Conservation (phyloP, 148 eudicot species). For the Diospyros kaki region DNA sequence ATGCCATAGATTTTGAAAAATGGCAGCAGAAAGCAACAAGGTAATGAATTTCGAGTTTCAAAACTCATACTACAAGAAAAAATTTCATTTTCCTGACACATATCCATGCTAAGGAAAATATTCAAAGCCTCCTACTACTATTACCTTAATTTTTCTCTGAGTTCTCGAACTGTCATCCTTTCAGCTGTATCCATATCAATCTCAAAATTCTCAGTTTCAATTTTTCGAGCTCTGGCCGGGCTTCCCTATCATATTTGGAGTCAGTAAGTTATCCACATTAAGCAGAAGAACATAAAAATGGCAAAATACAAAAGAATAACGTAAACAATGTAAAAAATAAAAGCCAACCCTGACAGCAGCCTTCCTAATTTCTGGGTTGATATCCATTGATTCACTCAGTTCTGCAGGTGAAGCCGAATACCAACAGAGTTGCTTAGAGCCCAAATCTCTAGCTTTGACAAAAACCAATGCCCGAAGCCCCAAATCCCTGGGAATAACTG, state of each 20-base stretch:
- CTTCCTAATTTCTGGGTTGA: conserved; percentile 16
- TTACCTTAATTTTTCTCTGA: conserved; percentile 59
- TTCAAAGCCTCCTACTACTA: not conserved
- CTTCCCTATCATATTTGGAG: conserved; percentile 25
- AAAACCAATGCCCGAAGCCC: conserved; percentile 17
- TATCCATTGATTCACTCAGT: conserved; percentile 14
- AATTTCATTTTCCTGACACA: not conserved
- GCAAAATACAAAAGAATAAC: not conserved
- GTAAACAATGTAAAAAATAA: not conserved
- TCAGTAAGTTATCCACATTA: conserved; percentile 4
- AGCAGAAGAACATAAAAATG: not conserved
- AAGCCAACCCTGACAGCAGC: conserved; percentile 18
- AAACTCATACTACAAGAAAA: not conserved
- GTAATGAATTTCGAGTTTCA: not conserved
- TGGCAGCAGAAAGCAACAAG: not conserved
- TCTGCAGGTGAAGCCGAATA: conserved; percentile 16
- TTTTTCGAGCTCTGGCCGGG: conserved; percentile 15
- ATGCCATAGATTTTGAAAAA: not conserved
- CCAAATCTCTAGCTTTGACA: conserved; percentile 27
- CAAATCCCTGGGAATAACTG: conserved; percentile 30
- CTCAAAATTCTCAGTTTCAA: conserved; percentile 21
- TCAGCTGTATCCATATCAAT: conserved; percentile 32
- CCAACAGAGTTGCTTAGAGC: conserved; percentile 21
- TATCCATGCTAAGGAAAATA: conserved; percentile 2
- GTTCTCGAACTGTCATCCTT: conserved; percentile 59